These are phyloP conservation scores for Saccharomyces hybrid DNA, from an alignment of 1,139 yeast genomes.

Conservation along the genomic window DNA sequence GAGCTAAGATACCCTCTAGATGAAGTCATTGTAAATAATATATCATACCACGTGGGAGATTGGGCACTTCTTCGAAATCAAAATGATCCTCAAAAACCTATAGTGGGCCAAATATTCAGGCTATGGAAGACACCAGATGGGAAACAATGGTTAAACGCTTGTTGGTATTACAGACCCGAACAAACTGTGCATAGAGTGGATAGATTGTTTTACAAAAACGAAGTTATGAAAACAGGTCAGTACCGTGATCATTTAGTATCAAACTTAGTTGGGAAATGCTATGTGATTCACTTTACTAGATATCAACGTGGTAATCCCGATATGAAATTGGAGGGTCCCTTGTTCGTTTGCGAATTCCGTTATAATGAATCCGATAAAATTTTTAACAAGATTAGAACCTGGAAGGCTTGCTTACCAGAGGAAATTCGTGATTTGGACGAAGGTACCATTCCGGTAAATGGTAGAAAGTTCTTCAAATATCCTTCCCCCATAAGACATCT, in stretches of 20 bases:
- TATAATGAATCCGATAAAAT: slow-evolving; percentile 86
- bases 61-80: slow-evolving; percentile 88
- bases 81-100: slow-evolving; percentile 82
- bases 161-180: slow-evolving; percentile 97
- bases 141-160: slow-evolving; percentile 80
- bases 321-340: slow-evolving; percentile 68
- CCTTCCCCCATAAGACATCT: slow-evolving; percentile 80
- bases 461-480: slow-evolving; percentile 56
- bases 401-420: slow-evolving; percentile 98
- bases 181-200: slow-evolving; percentile 94
- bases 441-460: slow-evolving; percentile 59
- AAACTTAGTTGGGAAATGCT: slow-evolving; percentile 88
- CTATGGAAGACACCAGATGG: slow-evolving; percentile 83
- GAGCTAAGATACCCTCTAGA: slow-evolving; percentile 75
- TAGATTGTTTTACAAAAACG: slow-evolving; percentile 82
- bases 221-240: slow-evolving; percentile 94
- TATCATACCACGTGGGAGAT: slow-evolving; percentile 78
- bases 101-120: slow-evolving; percentile 87
- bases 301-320: slow-evolving; percentile 94
- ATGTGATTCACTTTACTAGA: slow-evolving; percentile 88
- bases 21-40: slow-evolving; percentile 62
- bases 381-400: slow-evolving; percentile 90
- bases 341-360: slow-evolving; percentile 91
- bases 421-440: slow-evolving; percentile 85
- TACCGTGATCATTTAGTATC: slow-evolving; percentile 87